A percentile compares a stretch with the other conserved stretches of the same genome.
Evolutionary conservation across 805 yeast genomes (phyloP).

Genomic region (Candida railenensis): DNA sequence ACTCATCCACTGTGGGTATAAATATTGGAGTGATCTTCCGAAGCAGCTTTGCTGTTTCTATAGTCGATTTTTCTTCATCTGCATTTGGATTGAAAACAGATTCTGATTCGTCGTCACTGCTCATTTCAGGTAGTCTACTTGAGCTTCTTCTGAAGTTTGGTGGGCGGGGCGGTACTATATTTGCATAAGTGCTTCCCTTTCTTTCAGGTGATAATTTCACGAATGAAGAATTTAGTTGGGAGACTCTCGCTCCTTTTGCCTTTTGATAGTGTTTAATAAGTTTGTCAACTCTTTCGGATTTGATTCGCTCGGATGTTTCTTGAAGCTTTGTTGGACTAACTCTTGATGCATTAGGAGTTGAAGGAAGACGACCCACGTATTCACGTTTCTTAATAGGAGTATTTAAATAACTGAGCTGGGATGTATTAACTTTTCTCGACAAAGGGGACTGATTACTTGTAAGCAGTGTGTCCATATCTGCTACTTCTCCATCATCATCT

Average conservation of each 20-base stretch:
- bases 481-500: constrained; percentile 9
- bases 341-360: constrained; percentile 24
- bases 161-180: constrained; percentile 19
- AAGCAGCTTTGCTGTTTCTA: constrained; percentile 35
- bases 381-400: constrained; percentile 35
- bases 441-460: constrained; percentile 32
- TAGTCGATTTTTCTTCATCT: constrained; percentile 15
- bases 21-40: constrained; percentile 35
- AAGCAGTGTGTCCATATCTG: constrained; percentile 17
- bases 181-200: constrained; percentile 4
- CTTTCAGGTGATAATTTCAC: background rate
- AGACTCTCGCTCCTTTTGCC: constrained; percentile 12
- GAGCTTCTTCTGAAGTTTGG: constrained; percentile 16
- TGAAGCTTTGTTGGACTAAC: constrained; percentile 37
- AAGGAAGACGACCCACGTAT: background rate
- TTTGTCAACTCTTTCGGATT: constrained; percentile 32
- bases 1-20: constrained; percentile 30
- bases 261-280: constrained; percentile 30
- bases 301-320: constrained; percentile 37
- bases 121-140: background rate
- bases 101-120: constrained; percentile 2
- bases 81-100: constrained; percentile 3
- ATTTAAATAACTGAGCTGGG: constrained; percentile 21
- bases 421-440: constrained; percentile 18
- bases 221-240: background rate